Base-by-base conservation (phyloP, 1,284 basidiomycete species). In the Naganishia liquefaciens region DNA sequence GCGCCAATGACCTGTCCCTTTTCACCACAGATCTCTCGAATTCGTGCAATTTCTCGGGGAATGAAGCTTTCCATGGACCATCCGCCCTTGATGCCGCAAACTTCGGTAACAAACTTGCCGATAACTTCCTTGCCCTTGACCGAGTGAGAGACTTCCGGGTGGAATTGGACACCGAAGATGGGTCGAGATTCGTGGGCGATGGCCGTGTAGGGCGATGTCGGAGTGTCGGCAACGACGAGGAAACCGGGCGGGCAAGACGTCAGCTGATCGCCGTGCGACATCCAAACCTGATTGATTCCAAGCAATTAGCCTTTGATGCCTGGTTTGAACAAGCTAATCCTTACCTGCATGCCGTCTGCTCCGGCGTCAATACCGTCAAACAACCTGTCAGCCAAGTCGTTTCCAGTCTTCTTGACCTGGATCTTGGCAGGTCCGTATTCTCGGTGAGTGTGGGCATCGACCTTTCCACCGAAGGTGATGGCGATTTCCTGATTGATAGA, bases 61-160 rank as follows among this genome's bases (percentile, higher is more conserved):
- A 99, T 97, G 76, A 99, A 99, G 65, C 93, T 91, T 82, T 95
- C 89, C 96, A 99, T 99, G 42, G 92, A 97, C 96, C 96, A 99
- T 73, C 90, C 87, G 27, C 84, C 79, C 70, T 81, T 83, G 80
- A 93, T 94, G 60, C 84, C 83, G 77, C 95, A 98, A 64, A 99
- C 90, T 71, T 87, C 84, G 53, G 89, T 79, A 53, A 97, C 86
- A 77, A 99, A 99, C 40, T 86, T 85, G 44, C 87, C 87, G 69
- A 99, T 93, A 63, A 99, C 87, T 77, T 93, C 91, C 76, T 88
- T 93, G 46, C 95, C 96, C 68, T 86, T 87, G 15, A 87, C 88
- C 23, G 90, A 91, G 79, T 99, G 95, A 0, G 96, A 98, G 21
- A 99, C 96, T 78, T 99, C 96, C 2, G 96, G 93, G 78, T 99